Percentiles rank a stretch among this genome's conserved stretches.
Conservation (phyloP, 2,329 filamentous ascomycete genomes). For the Eutypa lata region DNA sequence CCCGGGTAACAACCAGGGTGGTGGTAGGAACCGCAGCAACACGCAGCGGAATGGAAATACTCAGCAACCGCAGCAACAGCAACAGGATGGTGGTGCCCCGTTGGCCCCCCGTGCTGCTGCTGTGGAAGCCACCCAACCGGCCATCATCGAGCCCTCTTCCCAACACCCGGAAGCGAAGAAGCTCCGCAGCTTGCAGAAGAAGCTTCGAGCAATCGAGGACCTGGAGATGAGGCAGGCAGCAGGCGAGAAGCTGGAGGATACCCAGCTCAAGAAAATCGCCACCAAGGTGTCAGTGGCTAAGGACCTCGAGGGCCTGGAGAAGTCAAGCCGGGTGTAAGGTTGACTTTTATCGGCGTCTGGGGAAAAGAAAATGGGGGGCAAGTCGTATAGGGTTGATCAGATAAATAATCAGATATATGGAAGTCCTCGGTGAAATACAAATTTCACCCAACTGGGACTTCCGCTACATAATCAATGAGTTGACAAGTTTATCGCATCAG, state of each 20-base stretch:
- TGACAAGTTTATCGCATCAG: too few relatives aligned
- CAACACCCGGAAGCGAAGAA: conserved; percentile 87
- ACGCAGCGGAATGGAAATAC: conserved; percentile 39
- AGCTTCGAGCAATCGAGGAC: conserved; percentile 96
- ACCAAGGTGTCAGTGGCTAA: conserved; percentile 82
- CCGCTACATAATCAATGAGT: too few relatives aligned
- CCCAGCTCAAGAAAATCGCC: conserved; percentile 96
- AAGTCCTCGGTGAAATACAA: too few relatives aligned
- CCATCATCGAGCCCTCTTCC: conserved; percentile 42
- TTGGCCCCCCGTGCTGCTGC: conserved; percentile 25
- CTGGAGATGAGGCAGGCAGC: conserved; percentile 93
- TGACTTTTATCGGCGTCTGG: too few relatives aligned
- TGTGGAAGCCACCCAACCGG: conserved; percentile 30
- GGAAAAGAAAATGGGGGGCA: not conserved
- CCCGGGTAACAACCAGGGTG: conserved; percentile 41
- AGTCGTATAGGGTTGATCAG: too few relatives aligned
- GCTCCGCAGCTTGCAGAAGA: conserved; percentile 88
- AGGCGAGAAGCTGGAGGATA: conserved; percentile 96
- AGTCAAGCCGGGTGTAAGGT: conserved; percentile 18
- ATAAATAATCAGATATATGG: too few relatives aligned
- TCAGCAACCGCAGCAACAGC: conserved; percentile 13
- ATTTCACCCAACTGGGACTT: too few relatives aligned
- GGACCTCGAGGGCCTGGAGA: conserved; percentile 67
- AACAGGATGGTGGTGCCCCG: conserved; percentile 22
- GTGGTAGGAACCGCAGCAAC: conserved; percentile 49